Base-by-base conservation (phyloP, 164 flowering plant genomes). In the Chimonanthus salicifolius region DNA sequence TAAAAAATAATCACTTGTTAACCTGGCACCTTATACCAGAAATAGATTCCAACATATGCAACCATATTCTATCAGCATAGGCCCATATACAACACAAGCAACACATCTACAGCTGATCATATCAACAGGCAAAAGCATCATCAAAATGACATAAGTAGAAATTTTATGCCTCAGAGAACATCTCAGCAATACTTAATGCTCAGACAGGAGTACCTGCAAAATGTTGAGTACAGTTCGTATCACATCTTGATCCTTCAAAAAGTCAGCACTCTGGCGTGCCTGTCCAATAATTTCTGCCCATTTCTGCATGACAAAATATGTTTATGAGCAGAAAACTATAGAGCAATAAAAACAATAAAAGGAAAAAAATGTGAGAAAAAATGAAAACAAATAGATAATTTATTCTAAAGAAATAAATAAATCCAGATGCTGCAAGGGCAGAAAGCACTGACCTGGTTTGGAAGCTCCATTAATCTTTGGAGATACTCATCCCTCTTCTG, bases 251-350 rank as follows among this genome's bases (percentile, higher is more conserved):
- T 96, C 97, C 84, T 96, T 92, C 64, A 96, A 82, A 71, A 82
- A 84, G 63, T 96, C 98, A 71, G 86, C 98, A 83, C 89, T 90
- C 72, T 84, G 92, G 10, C 95, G 94, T 75, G 99, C 99, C 77
- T 96, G 97, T 5, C 94, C 98, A 33, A 96, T 92, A 70, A 96
- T 96, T 77, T 96, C 98, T 64, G 75, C 88, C 99, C 99, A 96
- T 89, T 83, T 94, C 99, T 96, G 92, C 82, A 85, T 46, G 62
- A 73, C 8, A 72, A 49, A 60, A 65, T 10, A 67, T 16, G 46
- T 7, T 58, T 13, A 7, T 78, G 33, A 74, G 46, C 13, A 66
- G 68, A 47, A 63, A 63, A 60, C 7, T 43, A 62, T 13, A 63
- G 20, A 16, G 21, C 45, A 66, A 7, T 9, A 11, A 66, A 66